phyloP scores from a whole-genome alignment of 108 stramenopile species.

The Fragilaria radians region DNA sequence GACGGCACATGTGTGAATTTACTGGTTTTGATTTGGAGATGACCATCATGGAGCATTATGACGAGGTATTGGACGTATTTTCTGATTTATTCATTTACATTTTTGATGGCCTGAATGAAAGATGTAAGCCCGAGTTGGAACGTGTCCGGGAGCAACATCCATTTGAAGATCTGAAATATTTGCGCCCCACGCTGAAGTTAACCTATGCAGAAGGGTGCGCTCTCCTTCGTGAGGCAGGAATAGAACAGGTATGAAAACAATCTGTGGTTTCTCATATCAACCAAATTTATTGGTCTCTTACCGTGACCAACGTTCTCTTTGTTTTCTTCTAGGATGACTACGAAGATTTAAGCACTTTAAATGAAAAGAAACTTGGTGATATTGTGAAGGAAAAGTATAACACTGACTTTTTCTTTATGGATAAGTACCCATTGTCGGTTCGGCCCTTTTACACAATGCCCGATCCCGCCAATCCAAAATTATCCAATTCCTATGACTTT shows the following conservation, averaged over 20 bases:
- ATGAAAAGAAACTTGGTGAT: conserved; percentile 96
- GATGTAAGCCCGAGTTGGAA: conserved; percentile 85
- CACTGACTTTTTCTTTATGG: conserved; percentile 99
- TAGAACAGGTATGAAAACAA: conserved; percentile 42
- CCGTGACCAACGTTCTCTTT: not conserved
- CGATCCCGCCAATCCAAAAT: conserved; percentile 85
- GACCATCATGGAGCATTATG: conserved; percentile 98
- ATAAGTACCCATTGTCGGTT: conserved; percentile 96
- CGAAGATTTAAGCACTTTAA: conserved; percentile 94
- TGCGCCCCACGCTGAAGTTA: conserved; percentile 86
- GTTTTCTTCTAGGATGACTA: conserved; percentile 56
- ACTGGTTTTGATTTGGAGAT: conserved; percentile 99
- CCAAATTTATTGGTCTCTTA: not conserved
- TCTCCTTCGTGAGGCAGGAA: conserved; percentile 76
- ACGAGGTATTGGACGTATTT: conserved; percentile 96
- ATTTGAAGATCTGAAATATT: conserved; percentile 92
- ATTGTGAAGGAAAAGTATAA: conserved; percentile 95
- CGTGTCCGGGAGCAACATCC: conserved; percentile 93
- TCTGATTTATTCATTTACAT: conserved; percentile 95
- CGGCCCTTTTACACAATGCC: conserved; percentile 99
- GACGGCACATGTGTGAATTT: conserved; percentile 98
- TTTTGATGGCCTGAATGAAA: conserved; percentile 89
- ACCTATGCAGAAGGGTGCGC: conserved; percentile 91
- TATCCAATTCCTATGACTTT: conserved; percentile 96
- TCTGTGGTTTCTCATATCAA: conserved; percentile 1